These are phyloP conservation scores for Yamadazyma nakazawae DNA, from an alignment of 805 yeast species.

Conservation along the genomic window DNA sequence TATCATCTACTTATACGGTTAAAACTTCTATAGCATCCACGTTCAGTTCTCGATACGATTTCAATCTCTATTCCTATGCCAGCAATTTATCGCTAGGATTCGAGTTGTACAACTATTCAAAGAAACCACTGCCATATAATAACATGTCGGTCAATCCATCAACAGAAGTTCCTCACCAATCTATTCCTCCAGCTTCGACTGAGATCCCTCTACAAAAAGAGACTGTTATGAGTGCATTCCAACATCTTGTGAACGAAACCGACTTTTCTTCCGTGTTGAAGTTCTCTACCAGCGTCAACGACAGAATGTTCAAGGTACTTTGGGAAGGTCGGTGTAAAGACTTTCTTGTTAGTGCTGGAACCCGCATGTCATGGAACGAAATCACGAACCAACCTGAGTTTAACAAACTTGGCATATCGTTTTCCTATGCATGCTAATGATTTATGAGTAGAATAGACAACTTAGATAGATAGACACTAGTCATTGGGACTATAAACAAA, in stretches of 20 bases:
- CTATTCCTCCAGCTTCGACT: slow-evolving; percentile 1
- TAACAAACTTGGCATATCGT: slow-evolving; percentile 53
- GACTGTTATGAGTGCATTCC: slow-evolving; percentile 50
- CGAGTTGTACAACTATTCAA: slow-evolving; percentile 65
- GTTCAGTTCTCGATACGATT: slow-evolving; percentile 80
- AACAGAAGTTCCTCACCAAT: not conserved
- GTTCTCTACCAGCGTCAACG: slow-evolving; percentile 65
- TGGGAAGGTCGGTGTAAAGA: slow-evolving; percentile 91
- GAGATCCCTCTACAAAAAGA: slow-evolving; percentile 16
- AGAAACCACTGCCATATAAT: slow-evolving; percentile 8
- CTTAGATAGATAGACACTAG: not conserved
- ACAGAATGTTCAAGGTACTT: slow-evolving; percentile 55
- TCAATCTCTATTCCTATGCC: slow-evolving; percentile 86
- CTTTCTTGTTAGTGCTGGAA: slow-evolving; percentile 74
- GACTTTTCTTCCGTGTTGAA: slow-evolving; percentile 71
- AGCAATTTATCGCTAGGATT: slow-evolving; percentile 84
- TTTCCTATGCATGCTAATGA: slow-evolving; percentile 49
- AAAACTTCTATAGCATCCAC: slow-evolving; percentile 73
- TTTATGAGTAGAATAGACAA: not conserved
- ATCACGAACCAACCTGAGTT: slow-evolving; percentile 44
- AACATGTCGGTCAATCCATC: slow-evolving; percentile 4
- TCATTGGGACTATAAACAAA: too few species aligned
- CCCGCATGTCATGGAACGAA: slow-evolving; percentile 43
- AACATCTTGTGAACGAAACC: slow-evolving; percentile 47
- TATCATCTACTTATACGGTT: slow-evolving; percentile 84